These are phyloP conservation scores for Saccharomycopsis capsularis DNA, from an alignment of 805 yeast genomes.

Conservation along the genomic window DNA sequence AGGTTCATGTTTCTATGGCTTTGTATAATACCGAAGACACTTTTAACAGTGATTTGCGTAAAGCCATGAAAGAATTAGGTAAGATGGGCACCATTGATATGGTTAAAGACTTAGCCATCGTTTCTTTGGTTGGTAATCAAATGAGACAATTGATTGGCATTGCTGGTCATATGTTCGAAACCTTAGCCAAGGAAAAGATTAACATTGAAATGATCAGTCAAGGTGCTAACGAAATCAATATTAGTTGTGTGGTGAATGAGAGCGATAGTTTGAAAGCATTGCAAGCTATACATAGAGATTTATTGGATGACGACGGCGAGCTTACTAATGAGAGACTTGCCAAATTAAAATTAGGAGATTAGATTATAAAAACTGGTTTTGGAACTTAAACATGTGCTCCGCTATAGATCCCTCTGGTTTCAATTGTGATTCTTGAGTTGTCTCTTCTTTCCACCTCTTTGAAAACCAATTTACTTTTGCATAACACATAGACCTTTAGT, in stretches of 20 bases:
- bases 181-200: constrained; percentile 83
- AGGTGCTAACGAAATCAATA: constrained; percentile 97
- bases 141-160: constrained; percentile 96
- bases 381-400: too few species aligned
- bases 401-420: too few species aligned
- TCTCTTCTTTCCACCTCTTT: too few species aligned
- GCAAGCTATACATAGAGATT: constrained; percentile 59
- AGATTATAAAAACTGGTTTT: background rate
- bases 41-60: constrained; percentile 44
- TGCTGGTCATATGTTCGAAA: constrained; percentile 95
- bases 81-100: constrained; percentile 85
- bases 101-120: constrained; percentile 80
- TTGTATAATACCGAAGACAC: constrained; percentile 71
- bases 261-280: constrained; percentile 79
- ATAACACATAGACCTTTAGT: too few species aligned
- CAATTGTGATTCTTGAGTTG: too few species aligned
- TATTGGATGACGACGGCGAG: background rate
- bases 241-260: constrained; percentile 88
- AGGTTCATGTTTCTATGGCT: constrained; percentile 98
- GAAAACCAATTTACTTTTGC: too few species aligned
- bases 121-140: constrained; percentile 92
- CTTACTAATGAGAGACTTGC: background rate
- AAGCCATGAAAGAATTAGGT: constrained; percentile 71
- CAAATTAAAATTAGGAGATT: background rate
- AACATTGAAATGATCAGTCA: constrained; percentile 98